A percentile compares a stretch with the other conserved stretches of the same genome.
Evolutionary conservation across 495 filamentous ascomycete species (phyloP).

Genomic region (Penicillium cosmopolitanum): DNA sequence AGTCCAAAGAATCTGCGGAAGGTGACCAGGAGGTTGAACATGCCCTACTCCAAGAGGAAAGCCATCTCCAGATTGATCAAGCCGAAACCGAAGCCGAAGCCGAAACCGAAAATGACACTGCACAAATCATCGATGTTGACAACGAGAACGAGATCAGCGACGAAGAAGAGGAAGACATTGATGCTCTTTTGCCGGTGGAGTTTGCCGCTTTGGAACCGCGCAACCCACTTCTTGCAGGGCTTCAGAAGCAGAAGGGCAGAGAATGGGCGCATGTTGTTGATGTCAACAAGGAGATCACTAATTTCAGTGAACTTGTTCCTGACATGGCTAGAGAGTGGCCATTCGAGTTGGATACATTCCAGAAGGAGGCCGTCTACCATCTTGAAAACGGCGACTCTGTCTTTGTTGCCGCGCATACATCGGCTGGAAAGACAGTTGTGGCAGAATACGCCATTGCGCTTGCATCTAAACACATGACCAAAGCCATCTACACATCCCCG

Average conservation of each 20-base stretch:
- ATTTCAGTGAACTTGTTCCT: conserved; percentile 90
- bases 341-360: conserved; percentile 96
- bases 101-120: conserved; percentile 36
- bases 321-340: conserved; percentile 96
- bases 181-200: conserved; percentile 86
- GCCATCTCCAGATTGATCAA: conserved; percentile 36
- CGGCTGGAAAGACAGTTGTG: conserved; percentile 96
- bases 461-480: conserved; percentile 97
- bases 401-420: conserved; percentile 98
- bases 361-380: conserved; percentile 98
- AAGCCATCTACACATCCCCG: conserved; percentile 97
- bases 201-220: conserved; percentile 92
- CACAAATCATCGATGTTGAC: conserved; percentile 43
- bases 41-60: conserved; percentile 70
- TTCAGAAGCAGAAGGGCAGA: conserved; percentile 70
- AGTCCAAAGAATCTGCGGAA: conserved; percentile 55
- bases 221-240: conserved; percentile 69
- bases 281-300: conserved; percentile 84
- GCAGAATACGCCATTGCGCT: conserved; percentile 97
- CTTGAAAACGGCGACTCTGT: conserved; percentile 96
- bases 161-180: conserved; percentile 79
- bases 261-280: conserved; percentile 99
- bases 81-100: conserved; percentile 35
- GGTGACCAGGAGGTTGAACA: conserved; percentile 74
- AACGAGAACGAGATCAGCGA: conserved; percentile 56